Evolutionary conservation across 495 filamentous ascomycete species (phyloP), one percentile per base, ranked within the genome.

Genomic region (Elasticomyces elasticus): DNA sequence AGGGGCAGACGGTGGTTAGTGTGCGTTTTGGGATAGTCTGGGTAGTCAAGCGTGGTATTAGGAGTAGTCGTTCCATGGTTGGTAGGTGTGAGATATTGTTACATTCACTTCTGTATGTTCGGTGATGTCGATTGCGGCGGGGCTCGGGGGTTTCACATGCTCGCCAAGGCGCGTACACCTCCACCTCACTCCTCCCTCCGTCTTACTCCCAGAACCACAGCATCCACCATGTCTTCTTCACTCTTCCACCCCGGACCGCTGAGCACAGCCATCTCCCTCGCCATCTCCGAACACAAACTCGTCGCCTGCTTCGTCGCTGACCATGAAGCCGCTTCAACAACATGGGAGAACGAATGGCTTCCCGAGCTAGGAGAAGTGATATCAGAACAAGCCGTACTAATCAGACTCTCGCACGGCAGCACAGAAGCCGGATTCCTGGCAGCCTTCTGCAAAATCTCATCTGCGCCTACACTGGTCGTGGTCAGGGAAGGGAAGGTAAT

Each of bases 291-390:
- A 63, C 62, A 66, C 24, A 83, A 83, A 59, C 67, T 77, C 12
- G 79, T 90, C 5, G 76, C 77, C 42, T 88, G 85, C 64, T 87
- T 90, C 69, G 76, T 86, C 30, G 51, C 71, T 77, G 37, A 75
- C 78, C 19, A 40, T 43, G 28, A 61, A 45, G 50, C 53, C 30
- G 72, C 17, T 66, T 78, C 41, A 79, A 84, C 62, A 88, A 85
- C 66, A 62, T 97, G 91, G 91, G 86, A 95, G 66, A 63, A 81
- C 35, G 80, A 85, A 17, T 88, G 82, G 62, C 77, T 94, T 17
- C 63, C 67, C 13, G 79, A 83, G 56, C 41, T 78, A 17, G 66
- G 62, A 47, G 62, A 66, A 5, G 67, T 80, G 17, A 69, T 94
- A 13, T 62, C 68, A 33, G 66, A 73, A 17, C 72, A 78, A 50